Evolutionary conservation across 2,329 filamentous ascomycete genomes (phyloP).

Genomic region (Myriosclerotinia scirpicola): DNA sequence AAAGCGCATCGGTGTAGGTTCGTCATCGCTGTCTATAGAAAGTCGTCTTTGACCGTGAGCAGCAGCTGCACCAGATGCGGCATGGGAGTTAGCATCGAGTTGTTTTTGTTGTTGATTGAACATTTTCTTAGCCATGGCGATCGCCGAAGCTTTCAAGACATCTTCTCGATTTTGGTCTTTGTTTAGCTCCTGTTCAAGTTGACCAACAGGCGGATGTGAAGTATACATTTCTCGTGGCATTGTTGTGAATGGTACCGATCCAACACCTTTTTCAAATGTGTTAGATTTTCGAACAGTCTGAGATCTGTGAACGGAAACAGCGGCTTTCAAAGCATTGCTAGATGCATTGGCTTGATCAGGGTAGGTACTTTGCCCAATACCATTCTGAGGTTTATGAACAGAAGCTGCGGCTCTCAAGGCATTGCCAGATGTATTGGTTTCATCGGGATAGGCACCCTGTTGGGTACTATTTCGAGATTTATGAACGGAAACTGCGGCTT

Average conservation of each 20-base stretch:
- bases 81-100: conserved; percentile 40
- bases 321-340: conserved; percentile 70
- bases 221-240: conserved; percentile 76
- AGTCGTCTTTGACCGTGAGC: conserved; percentile 39
- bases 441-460: conserved; percentile 53
- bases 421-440: conserved; percentile 61
- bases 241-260: conserved; percentile 62
- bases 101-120: conserved; percentile 67
- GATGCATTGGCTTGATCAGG: conserved; percentile 59
- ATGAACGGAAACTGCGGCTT: conserved; percentile 65
- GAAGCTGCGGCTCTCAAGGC: conserved; percentile 72
- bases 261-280: conserved; percentile 54
- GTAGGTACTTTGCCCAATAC: conserved; percentile 47
- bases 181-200: conserved; percentile 51
- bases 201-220: conserved; percentile 67
- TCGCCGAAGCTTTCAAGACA: conserved; percentile 74
- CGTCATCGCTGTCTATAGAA: conserved; percentile 42
- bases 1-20: conserved; percentile 51
- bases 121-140: conserved; percentile 89
- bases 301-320: conserved; percentile 54
- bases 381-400: conserved; percentile 44
- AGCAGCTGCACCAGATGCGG: conserved; percentile 38
- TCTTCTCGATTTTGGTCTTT: conserved; percentile 71
- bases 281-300: conserved; percentile 25
- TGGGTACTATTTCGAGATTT: conserved; percentile 34